Evolutionary conservation across 305 asterid species (phyloP).

Genomic region (Solanum chacoense): DNA sequence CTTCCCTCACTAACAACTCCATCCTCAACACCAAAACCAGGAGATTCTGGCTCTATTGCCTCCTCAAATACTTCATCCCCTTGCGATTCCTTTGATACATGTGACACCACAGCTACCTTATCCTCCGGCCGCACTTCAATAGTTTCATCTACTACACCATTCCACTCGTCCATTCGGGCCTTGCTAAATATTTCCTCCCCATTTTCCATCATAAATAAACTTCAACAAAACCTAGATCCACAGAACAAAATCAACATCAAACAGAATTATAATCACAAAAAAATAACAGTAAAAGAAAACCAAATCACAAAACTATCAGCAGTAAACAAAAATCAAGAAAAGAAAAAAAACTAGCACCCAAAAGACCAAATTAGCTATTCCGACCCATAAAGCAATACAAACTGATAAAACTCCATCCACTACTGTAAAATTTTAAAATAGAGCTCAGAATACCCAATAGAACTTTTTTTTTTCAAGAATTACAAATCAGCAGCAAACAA

Average conservation of each 20-base stretch:
- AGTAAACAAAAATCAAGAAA: neutral
- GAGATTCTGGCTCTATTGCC: constrained; percentile 32
- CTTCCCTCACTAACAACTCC: constrained; percentile 2
- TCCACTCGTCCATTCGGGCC: constrained; percentile 28
- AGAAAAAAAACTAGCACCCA: neutral
- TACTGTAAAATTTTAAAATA: neutral
- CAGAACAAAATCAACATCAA: neutral
- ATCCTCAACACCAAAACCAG: constrained; percentile 1
- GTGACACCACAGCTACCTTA: constrained; percentile 16
- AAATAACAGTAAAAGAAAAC: neutral
- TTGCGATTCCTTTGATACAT: constrained; percentile 28
- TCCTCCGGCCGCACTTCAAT: constrained; percentile 17
- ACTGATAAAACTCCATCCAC: neutral
- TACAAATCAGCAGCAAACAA: neutral
- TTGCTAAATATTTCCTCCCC: constrained; percentile 33
- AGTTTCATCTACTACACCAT: constrained; percentile 18
- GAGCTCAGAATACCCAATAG: constrained; percentile 10
- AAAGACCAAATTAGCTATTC: neutral
- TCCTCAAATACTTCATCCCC: constrained; percentile 44
- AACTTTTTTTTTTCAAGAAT: constrained; percentile 8
- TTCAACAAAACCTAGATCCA: constrained; percentile 26
- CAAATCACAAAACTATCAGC: neutral
- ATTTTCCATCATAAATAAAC: constrained; percentile 53
- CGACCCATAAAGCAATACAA: neutral
- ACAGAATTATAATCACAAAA: neutral